A percentile compares a stretch with the other conserved stretches of the same genome.
phyloP scores from a whole-genome alignment of 768 basidiomycete genomes.

The Paxillus involutus region DNA sequence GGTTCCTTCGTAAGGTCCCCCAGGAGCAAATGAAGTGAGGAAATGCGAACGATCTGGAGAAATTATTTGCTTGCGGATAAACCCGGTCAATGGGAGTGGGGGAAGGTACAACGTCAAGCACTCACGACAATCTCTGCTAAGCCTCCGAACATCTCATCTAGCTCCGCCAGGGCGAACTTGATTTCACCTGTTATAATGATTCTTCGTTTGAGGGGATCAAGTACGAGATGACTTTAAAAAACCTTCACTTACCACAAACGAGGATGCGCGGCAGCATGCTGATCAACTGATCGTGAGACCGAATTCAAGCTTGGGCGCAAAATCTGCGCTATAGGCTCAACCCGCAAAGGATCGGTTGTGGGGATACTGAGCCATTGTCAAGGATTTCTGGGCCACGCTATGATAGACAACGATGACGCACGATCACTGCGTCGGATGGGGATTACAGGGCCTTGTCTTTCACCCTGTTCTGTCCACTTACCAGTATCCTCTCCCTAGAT shows the following conservation, averaged over 20 bases:
- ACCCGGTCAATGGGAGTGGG: background rate
- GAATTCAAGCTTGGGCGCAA: background rate
- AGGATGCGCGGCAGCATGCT: conserved; percentile 15
- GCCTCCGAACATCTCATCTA: conserved; percentile 54
- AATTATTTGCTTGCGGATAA: conserved; percentile 43
- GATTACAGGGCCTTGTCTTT: too few relatives aligned
- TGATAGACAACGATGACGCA: too few relatives aligned
- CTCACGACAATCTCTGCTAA: conserved; percentile 75
- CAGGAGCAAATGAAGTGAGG: conserved; percentile 54
- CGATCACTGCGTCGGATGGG: too few relatives aligned
- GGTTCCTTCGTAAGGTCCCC: conserved; percentile 68
- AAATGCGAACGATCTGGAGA: conserved; percentile 64
- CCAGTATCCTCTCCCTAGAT: too few relatives aligned
- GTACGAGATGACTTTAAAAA: background rate
- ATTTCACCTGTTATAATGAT: conserved; percentile 51
- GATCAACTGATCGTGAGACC: background rate
- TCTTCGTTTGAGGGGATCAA: background rate
- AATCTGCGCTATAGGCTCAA: background rate
- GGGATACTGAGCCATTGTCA: background rate
- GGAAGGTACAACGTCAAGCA: conserved; percentile 9
- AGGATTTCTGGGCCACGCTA: background rate
- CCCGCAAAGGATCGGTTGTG: background rate
- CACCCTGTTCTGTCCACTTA: too few relatives aligned
- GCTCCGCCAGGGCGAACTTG: conserved; percentile 75
- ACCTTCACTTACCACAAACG: conserved; percentile 18